These are phyloP conservation scores for Sambucus nigra DNA, from an alignment of 129 eudicot genomes.

Conservation along the genomic window DNA sequence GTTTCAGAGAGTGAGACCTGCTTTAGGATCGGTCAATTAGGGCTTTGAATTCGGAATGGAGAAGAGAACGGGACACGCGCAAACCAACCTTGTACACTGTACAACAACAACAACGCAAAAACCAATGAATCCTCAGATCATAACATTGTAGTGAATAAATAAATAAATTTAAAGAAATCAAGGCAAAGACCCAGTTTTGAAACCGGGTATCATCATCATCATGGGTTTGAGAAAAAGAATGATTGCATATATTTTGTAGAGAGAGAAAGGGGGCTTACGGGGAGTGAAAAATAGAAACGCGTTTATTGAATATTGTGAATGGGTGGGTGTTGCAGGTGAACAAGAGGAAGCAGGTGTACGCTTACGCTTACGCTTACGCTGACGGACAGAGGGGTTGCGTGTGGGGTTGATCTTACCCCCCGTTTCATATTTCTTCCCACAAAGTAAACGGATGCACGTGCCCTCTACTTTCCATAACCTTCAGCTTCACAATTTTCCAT, in stretches of 20 bases:
- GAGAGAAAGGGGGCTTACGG: constrained; percentile 19
- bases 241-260: too few relatives aligned
- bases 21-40: background rate
- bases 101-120: background rate
- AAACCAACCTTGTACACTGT: constrained; percentile 27
- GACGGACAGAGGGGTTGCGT: constrained; percentile 37
- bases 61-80: constrained; percentile 86
- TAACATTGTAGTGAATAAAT: background rate
- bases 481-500: too few relatives aligned
- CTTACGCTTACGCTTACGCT: constrained; percentile 24
- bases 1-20: too few relatives aligned
- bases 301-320: constrained; percentile 17
- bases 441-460: background rate
- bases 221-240: background rate
- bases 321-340: constrained; percentile 12
- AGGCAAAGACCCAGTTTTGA: background rate
- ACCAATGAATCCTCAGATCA: background rate
- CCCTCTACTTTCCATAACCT: too few relatives aligned
- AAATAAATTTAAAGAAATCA: background rate
- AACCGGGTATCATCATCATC: background rate
- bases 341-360: constrained; percentile 21
- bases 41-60: constrained; percentile 25
- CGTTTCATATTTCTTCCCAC: background rate
- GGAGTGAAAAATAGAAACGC: constrained; percentile 3
- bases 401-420: constrained; percentile 21